These are phyloP conservation scores for Azolla pinnata DNA, from an alignment of 75 land plant species.

Conservation along the genomic window DNA sequence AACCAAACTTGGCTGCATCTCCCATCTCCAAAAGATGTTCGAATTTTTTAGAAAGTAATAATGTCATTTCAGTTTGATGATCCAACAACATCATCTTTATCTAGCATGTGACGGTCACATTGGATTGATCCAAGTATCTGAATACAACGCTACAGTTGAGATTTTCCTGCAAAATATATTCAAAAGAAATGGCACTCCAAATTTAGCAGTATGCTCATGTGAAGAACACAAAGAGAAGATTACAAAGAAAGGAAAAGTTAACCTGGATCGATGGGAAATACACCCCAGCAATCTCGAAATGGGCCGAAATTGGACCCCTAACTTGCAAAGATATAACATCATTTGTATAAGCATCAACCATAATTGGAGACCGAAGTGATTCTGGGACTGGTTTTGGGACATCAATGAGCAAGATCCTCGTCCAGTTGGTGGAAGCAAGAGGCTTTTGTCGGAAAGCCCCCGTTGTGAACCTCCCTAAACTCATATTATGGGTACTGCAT, in stretches of 20 bases:
- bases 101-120: background rate
- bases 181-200: background rate
- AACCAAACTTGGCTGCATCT: too few relatives aligned
- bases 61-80: too few relatives aligned
- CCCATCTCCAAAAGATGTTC: too few relatives aligned
- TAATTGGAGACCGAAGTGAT: background rate
- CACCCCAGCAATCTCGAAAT: background rate
- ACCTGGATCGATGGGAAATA: background rate
- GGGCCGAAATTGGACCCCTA: background rate
- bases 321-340: background rate
- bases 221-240: background rate
- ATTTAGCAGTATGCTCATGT: background rate
- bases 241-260: background rate
- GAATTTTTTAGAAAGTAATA: too few relatives aligned
- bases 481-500: background rate
- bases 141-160: background rate
- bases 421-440: constrained; percentile 1
- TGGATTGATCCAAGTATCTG: background rate
- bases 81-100: too few relatives aligned
- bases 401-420: background rate
- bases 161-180: background rate
- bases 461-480: background rate
- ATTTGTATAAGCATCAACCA: background rate
- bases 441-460: constrained; percentile 1
- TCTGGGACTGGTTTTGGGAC: background rate